Evolutionary conservation across 805 yeast species (phyloP), one percentile per base, ranked within the genome.

Genomic region (Candida pseudofarinosa): DNA sequence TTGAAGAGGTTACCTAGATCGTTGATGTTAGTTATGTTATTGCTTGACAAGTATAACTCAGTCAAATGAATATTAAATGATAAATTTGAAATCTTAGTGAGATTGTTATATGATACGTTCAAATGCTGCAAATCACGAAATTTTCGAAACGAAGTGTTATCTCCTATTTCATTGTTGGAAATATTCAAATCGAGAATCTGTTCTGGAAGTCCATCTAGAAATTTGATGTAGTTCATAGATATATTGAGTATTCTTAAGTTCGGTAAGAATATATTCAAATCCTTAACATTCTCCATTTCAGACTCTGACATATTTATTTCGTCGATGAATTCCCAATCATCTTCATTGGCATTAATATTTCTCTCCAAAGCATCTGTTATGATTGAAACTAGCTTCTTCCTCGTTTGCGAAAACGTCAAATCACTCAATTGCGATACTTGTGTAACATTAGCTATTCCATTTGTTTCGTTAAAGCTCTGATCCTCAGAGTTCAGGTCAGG

Each of bases 321-420:
- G 7, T 45, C 52, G 2, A 77, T 56, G 12, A 49, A 48, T 28
- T 65, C 63, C 83, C 83, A 78, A 38, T 65, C 59, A 3, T 62
- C 61, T 18, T 62, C 55, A 1, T 65, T 58, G 5, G 65, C 56
- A 6, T 60, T 56, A 7, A 57, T 62, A 2, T 54, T 58, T 3
- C 50, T 52, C 1, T 76, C 65, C 38, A 73, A 58, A 2, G 57
- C 51, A 31, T 71, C 73, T 1, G 77, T 75, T 19, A 78, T 67
- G 2, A 73, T 65, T 4, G 76, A 60, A 3, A 76, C 76, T 32
- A 78, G 52, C 12, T 59, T 59, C 38, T 57, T 65, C 43, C 69
- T 69, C 0, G 77, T 65, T 47, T 75, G 74, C 1, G 79, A 63
- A 49, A 77, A 78, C 3, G 81, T 72, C 3, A 74, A 41, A 37